Evolutionary conservation across 148 eudicot species (phyloP).

Genomic region (Persicaria maculosa): DNA sequence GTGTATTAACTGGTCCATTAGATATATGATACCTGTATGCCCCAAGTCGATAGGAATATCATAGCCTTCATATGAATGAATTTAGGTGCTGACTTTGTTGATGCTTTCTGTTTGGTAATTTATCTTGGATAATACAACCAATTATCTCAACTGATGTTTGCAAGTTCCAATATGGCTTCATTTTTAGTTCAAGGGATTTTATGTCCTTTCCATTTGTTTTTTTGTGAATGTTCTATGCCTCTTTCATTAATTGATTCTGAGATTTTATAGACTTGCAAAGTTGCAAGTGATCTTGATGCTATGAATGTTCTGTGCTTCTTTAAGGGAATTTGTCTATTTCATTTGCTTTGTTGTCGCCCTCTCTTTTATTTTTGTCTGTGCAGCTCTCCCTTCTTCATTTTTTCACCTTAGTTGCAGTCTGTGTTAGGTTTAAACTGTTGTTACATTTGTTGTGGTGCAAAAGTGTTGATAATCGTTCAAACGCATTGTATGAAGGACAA

Average conservation of each 20-base stretch:
- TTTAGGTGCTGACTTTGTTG: neutral
- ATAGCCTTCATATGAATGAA: neutral
- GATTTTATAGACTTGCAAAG: too few relatives aligned
- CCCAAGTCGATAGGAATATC: neutral
- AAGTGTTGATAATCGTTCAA: neutral
- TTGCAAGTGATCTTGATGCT: too few relatives aligned
- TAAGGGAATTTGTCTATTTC: neutral
- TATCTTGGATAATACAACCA: neutral
- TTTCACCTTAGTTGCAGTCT: neutral
- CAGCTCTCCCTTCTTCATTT: neutral
- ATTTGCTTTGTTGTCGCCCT: too few relatives aligned
- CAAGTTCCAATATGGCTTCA: neutral
- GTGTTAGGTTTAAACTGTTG: neutral
- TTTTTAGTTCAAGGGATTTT: neutral
- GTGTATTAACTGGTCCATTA: neutral
- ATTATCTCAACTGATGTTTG: neutral
- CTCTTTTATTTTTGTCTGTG: neutral
- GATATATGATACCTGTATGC: neutral
- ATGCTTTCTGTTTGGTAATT: neutral
- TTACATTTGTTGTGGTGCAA: neutral
- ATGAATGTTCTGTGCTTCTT: neutral
- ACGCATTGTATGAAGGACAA: neutral
- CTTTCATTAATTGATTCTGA: too few relatives aligned
- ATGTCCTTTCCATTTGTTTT: neutral
- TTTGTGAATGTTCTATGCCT: neutral